Evolutionary conservation across 2,329 filamentous ascomycete genomes (phyloP).

Genomic region (Ceratocystiopsis brevicomis): DNA sequence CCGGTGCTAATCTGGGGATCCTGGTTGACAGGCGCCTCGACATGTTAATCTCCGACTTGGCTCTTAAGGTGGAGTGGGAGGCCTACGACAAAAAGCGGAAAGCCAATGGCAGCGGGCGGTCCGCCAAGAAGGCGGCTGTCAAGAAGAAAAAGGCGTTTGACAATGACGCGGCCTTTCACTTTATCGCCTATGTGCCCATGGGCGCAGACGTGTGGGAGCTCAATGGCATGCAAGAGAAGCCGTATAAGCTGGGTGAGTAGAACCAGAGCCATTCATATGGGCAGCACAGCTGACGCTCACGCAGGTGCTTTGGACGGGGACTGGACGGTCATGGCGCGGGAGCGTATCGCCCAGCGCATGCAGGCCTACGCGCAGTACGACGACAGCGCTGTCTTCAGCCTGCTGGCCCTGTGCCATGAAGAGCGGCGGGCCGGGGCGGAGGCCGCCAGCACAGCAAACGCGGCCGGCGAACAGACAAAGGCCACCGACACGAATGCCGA

Average conservation of each 20-base stretch:
- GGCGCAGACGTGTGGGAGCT: constrained; percentile 75
- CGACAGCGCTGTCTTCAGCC: constrained; percentile 24
- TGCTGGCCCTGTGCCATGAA: constrained; percentile 55
- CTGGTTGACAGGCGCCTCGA: constrained; percentile 43
- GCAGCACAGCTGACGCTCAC: not conserved
- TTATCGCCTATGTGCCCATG: constrained; percentile 81
- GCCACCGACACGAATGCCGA: constrained; percentile 30
- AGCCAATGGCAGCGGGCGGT: constrained; percentile 2
- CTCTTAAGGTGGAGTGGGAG: constrained; percentile 37
- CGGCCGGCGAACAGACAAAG: constrained; percentile 9
- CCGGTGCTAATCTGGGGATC: no score
- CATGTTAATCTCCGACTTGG: constrained; percentile 51
- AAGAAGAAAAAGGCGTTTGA: constrained; percentile 14
- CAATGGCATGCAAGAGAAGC: constrained; percentile 70
- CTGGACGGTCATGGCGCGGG: constrained; percentile 49
- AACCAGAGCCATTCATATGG: no score
- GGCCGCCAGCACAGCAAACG: constrained; percentile 7
- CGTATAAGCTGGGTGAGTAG: constrained; percentile 39
- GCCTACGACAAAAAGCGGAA: constrained; percentile 21
- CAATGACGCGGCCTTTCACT: constrained; percentile 89
- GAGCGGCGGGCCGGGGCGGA: constrained; percentile 17
- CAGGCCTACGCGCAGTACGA: constrained; percentile 3
- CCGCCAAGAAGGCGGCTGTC: not conserved
- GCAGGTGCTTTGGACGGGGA: constrained; percentile 24
- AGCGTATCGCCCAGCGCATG: constrained; percentile 50